These are phyloP conservation scores for Penicillium ochrochloron DNA, from an alignment of 495 filamentous ascomycete genomes.

Conservation along the genomic window DNA sequence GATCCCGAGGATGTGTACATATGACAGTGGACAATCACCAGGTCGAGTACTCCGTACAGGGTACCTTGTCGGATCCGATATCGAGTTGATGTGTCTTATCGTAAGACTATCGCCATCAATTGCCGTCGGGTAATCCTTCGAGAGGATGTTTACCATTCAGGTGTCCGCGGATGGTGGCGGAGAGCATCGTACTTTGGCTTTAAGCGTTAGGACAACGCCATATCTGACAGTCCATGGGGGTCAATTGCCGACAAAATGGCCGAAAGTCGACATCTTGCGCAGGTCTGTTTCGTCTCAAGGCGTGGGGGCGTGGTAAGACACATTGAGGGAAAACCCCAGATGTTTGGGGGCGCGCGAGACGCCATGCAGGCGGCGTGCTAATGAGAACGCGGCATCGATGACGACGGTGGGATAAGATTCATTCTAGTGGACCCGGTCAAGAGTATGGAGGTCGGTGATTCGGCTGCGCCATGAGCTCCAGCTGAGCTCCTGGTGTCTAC, in stretches of 20 bases:
- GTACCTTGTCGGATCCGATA: not conserved
- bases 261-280: not conserved
- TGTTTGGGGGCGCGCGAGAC: not conserved
- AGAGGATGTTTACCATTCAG: not conserved
- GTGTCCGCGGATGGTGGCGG: not conserved
- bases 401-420: not conserved
- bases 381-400: not conserved
- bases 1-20: constrained; percentile 2
- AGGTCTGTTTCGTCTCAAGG: not conserved
- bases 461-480: not conserved
- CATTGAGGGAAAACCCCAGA: not conserved
- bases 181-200: not conserved
- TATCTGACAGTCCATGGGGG: not conserved
- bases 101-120: not conserved
- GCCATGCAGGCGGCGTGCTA: not conserved
- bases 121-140: not conserved
- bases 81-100: not conserved
- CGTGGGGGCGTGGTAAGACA: not conserved
- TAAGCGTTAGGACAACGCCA: not conserved
- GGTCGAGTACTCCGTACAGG: not conserved
- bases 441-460: not conserved
- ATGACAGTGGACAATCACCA: not conserved
- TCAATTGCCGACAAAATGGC: not conserved
- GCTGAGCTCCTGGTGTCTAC: no score
- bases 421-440: not conserved